A percentile compares a stretch with the other conserved stretches of the same genome.
These are phyloP conservation scores for Trichoderma erinaceum DNA, from an alignment of 495 filamentous ascomycete genomes.

Conservation along the genomic window DNA sequence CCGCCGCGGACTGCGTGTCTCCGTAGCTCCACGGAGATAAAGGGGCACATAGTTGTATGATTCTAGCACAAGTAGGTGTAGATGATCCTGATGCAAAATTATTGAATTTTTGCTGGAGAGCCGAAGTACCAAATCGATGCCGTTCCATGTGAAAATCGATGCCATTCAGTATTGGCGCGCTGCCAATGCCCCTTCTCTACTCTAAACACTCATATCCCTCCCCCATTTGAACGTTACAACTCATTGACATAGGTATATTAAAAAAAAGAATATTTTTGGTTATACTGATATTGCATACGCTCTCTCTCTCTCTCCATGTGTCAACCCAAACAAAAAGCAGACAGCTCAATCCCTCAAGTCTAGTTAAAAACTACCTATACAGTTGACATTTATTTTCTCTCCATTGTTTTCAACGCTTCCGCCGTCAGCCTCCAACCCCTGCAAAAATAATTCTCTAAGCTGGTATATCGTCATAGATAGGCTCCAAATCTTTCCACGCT, in stretches of 20 bases:
- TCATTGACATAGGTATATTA: neutral
- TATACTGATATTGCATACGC: slow-evolving; percentile 8
- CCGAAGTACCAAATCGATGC: neutral
- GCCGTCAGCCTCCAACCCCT: neutral
- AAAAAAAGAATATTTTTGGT: neutral
- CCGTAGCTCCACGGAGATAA: neutral
- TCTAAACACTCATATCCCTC: too few species aligned
- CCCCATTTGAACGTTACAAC: too few species aligned
- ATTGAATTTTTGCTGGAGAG: neutral
- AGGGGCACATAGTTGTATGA: neutral
- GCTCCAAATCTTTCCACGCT: slow-evolving; percentile 46
- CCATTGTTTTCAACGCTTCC: neutral
- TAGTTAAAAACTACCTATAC: neutral
- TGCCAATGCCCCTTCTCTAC: neutral
- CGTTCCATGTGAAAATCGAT: neutral
- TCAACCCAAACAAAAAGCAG: neutral
- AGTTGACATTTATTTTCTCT: neutral
- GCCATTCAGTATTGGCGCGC: neutral
- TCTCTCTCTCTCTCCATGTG: neutral
- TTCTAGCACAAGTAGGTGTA: neutral
- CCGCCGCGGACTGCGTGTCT: neutral
- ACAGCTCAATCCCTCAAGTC: neutral
- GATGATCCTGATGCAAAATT: neutral
- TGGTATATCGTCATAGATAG: slow-evolving; percentile 29
- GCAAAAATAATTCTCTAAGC: neutral